phyloP scores from a whole-genome alignment of 2,329 filamentous ascomycete species.

The Fusarium sp. region DNA sequence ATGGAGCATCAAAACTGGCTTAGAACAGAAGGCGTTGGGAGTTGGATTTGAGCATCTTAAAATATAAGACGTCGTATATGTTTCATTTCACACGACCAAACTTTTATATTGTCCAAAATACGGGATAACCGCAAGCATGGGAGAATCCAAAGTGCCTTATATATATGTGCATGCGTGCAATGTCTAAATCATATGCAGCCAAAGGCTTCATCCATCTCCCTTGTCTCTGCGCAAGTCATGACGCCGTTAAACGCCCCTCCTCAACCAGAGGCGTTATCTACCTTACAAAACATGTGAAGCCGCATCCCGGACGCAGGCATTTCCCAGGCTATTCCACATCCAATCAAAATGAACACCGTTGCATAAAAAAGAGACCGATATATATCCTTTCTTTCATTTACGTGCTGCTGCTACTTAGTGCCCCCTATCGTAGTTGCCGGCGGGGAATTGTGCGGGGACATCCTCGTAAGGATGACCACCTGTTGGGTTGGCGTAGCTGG shows the following conservation, averaged over 20 bases:
- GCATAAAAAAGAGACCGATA: slow-evolving; percentile 30
- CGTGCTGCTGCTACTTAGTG: slow-evolving; percentile 48
- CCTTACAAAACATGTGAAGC: slow-evolving; percentile 36
- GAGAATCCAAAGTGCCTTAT: slow-evolving; percentile 17
- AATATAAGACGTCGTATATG: slow-evolving; percentile 29
- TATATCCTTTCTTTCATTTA: slow-evolving; percentile 42
- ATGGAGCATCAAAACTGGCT: slow-evolving; percentile 30
- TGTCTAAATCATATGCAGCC: slow-evolving; percentile 32
- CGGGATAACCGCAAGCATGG: slow-evolving; percentile 19
- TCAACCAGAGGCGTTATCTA: slow-evolving; percentile 42
- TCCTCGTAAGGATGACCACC: slow-evolving; percentile 42
- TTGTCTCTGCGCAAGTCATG: slow-evolving; percentile 40
- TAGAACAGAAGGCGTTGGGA: slow-evolving; percentile 39
- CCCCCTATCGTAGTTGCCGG: slow-evolving; percentile 67
- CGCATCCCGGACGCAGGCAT: slow-evolving; percentile 33
- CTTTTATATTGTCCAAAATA: slow-evolving; percentile 25
- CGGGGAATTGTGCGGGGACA: slow-evolving; percentile 66
- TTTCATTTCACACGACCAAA: slow-evolving; percentile 29
- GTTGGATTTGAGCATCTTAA: slow-evolving; percentile 33
- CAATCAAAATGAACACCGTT: slow-evolving; percentile 37
- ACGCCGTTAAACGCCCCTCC: slow-evolving; percentile 40
- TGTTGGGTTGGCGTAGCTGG: slow-evolving; percentile 41
- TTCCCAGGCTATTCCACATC: slow-evolving; percentile 32
- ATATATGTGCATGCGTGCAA: slow-evolving; percentile 20
- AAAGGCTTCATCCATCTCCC: slow-evolving; percentile 30